These are phyloP conservation scores for Sphaerulina musiva DNA, from an alignment of 2,329 filamentous ascomycete genomes.

Conservation along the genomic window DNA sequence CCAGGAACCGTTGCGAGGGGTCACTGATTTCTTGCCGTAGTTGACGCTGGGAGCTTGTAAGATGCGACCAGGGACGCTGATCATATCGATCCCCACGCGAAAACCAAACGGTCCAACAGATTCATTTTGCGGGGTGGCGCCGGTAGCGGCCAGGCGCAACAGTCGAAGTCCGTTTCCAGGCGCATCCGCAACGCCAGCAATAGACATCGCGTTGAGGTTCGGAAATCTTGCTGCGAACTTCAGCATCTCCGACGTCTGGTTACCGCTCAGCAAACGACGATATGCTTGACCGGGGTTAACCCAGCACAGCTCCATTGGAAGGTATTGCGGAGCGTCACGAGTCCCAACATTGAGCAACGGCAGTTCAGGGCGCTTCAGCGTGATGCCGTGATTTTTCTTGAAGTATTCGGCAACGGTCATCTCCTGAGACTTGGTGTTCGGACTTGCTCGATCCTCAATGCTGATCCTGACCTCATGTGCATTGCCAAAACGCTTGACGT, in stretches of 20 bases:
- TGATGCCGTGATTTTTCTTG: conserved; percentile 37
- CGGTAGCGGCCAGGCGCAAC: conserved; percentile 45
- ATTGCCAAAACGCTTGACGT: conserved; percentile 25
- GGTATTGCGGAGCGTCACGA: conserved; percentile 51
- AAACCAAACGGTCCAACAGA: conserved; percentile 53
- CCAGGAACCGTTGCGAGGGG: conserved; percentile 27
- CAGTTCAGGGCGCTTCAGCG: conserved; percentile 46
- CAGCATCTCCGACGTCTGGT: conserved; percentile 65
- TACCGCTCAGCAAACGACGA: conserved; percentile 51
- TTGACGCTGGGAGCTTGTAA: conserved; percentile 54
- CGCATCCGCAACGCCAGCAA: conserved; percentile 37
- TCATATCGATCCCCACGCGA: conserved; percentile 52
- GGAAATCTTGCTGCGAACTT: conserved; percentile 63
- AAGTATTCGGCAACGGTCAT: conserved; percentile 51
- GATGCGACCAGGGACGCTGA: conserved; percentile 68
- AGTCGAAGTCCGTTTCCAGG: conserved; percentile 49
- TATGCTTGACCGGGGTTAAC: conserved; percentile 60
- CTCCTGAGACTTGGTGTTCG: conserved; percentile 32
- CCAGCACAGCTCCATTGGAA: conserved; percentile 60
- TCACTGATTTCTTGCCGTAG: conserved; percentile 42
- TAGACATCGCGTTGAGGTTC: conserved; percentile 59
- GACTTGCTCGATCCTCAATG: conserved; percentile 15
- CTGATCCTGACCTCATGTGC: conserved; percentile 50
- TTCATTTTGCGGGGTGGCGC: conserved; percentile 16
- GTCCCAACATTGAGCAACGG: conserved; percentile 57